These are phyloP conservation scores for Bipolaris zeicola DNA, from an alignment of 2,329 filamentous ascomycete species.

Conservation along the genomic window DNA sequence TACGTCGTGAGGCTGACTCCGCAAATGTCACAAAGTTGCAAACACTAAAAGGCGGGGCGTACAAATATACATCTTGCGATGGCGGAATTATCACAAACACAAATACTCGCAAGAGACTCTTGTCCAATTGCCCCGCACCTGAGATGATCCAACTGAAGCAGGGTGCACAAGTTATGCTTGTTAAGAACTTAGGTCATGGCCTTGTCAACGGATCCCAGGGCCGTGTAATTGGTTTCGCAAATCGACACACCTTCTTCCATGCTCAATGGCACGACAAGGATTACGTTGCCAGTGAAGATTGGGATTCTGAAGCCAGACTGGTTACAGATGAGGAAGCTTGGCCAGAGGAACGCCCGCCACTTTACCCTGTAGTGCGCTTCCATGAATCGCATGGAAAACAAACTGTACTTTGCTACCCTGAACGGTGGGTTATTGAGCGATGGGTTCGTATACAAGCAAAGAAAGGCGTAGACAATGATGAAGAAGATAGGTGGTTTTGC, in stretches of 20 bases:
- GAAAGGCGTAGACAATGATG: too few species aligned
- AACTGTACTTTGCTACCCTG: conserved; percentile 48
- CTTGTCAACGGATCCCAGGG: conserved; percentile 95
- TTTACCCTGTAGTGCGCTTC: background rate
- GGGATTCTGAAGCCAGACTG: background rate
- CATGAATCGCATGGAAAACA: background rate
- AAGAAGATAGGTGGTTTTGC: conserved; percentile 71
- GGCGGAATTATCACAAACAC: conserved; percentile 70
- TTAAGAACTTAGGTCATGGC: conserved; percentile 95
- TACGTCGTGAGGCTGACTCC: conserved; percentile 82
- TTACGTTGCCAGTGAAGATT: conserved; percentile 48
- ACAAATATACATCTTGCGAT: conserved; percentile 76
- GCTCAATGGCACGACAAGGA: conserved; percentile 42
- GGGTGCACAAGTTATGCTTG: conserved; percentile 96
- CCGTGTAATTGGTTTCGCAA: conserved; percentile 82
- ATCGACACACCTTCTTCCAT: conserved; percentile 60
- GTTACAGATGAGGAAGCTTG: too few species aligned
- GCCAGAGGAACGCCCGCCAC: background rate
- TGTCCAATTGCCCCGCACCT: conserved; percentile 92
- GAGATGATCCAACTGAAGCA: conserved; percentile 80
- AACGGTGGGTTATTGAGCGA: conserved; percentile 52
- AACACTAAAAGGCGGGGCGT: conserved; percentile 69
- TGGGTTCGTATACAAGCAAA: conserved; percentile 58
- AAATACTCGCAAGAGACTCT: conserved; percentile 73
- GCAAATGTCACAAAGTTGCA: conserved; percentile 79